A percentile compares a stretch with the other conserved stretches of the same genome.
These are phyloP conservation scores for Solanum neorickii DNA, from an alignment of 257 asterid species.

Conservation along the genomic window DNA sequence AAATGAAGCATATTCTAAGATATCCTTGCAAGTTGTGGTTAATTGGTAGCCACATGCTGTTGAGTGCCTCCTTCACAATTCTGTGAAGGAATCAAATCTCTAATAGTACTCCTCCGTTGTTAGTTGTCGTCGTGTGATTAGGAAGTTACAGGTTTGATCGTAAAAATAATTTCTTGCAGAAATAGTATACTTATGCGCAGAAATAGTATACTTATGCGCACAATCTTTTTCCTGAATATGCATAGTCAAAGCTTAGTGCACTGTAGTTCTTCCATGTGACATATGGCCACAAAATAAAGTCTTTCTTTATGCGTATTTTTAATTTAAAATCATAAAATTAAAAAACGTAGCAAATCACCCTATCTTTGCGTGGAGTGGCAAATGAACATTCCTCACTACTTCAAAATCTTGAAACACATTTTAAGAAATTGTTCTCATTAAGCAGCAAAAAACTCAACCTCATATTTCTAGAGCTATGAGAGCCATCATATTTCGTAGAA, in stretches of 20 bases:
- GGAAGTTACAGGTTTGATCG: rapidly evolving
- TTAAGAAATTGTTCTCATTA: neutral
- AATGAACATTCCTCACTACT: neutral
- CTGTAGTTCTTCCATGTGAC: no score
- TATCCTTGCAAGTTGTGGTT: no score
- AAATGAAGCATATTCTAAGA: neutral
- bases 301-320: neutral
- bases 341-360: neutral
- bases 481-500: neutral
- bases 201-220: no score
- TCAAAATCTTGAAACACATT: neutral
- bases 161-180: neutral
- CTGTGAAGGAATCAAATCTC: neutral
- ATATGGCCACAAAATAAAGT: neutral
- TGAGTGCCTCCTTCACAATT: neutral
- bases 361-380: neutral
- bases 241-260: no score
- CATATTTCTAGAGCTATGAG: neutral
- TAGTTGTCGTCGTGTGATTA: no score
- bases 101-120: neutral
- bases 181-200: no score
- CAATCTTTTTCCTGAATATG: neutral
- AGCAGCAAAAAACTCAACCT: neutral
- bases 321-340: neutral
- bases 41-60: neutral